phyloP scores from a whole-genome alignment of 306 rosid species.

The Quercus suber region DNA sequence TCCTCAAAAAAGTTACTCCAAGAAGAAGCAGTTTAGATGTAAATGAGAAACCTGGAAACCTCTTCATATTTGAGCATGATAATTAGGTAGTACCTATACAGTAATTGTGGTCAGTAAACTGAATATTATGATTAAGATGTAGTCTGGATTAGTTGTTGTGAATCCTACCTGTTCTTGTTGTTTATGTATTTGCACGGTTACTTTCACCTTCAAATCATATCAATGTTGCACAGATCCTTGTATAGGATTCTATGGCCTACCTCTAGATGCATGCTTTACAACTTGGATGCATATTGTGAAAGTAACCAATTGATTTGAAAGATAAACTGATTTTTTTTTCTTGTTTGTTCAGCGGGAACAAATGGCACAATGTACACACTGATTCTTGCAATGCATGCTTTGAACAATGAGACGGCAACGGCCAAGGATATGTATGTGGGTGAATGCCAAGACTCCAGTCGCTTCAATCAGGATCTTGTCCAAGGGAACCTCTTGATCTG shows the following conservation, averaged over 20 bases:
- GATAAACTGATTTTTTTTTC: conserved; percentile 5
- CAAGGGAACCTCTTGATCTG: conserved; percentile 84
- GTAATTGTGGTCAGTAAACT: background rate
- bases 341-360: conserved; percentile 69
- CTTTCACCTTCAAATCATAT: background rate
- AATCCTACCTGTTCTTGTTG: background rate
- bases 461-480: conserved; percentile 53
- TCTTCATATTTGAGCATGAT: background rate
- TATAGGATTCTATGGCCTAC: background rate
- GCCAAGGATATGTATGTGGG: conserved; percentile 70
- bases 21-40: background rate
- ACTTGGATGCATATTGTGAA: background rate
- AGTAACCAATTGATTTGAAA: background rate
- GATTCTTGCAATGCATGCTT: conserved; percentile 68
- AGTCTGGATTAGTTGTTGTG: background rate
- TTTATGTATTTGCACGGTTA: background rate
- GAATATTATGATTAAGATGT: background rate
- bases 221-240: background rate
- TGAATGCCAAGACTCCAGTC: conserved; percentile 85
- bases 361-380: conserved; percentile 46
- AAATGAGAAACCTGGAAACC: background rate
- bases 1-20: background rate
- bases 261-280: conserved; percentile 10
- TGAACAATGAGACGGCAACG: conserved; percentile 52
- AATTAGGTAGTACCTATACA: background rate